Percentiles rank a stretch among this genome's conserved stretches.
Evolutionary conservation across 2,329 filamentous ascomycete species (phyloP).

Genomic region (Aspergillus viridinutans): DNA sequence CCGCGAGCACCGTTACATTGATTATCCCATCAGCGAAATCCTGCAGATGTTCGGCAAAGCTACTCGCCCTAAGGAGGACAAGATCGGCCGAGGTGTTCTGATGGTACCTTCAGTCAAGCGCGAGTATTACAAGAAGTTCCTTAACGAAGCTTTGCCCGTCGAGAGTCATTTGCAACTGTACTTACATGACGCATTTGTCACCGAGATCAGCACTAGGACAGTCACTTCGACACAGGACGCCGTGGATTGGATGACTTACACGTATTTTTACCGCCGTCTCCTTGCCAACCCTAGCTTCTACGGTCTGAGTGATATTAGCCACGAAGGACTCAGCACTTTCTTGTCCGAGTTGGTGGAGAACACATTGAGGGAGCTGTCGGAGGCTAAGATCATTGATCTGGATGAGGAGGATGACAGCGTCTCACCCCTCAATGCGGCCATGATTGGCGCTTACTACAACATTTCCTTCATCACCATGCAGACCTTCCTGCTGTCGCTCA

Average conservation of each 20-base stretch:
- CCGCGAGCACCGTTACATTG: constrained; percentile 91
- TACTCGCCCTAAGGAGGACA: constrained; percentile 71
- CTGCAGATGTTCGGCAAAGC: constrained; percentile 98
- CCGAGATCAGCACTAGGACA: constrained; percentile 93
- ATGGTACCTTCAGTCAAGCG: constrained; percentile 94
- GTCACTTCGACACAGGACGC: constrained; percentile 94
- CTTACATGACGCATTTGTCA: constrained; percentile 92
- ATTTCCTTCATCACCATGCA: constrained; percentile 99
- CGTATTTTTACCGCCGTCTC: constrained; percentile 93
- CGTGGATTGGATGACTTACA: constrained; percentile 97
- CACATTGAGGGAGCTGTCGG: constrained; percentile 81
- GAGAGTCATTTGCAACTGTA: constrained; percentile 91
- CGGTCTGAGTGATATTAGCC: constrained; percentile 78
- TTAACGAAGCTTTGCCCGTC: constrained; percentile 91
- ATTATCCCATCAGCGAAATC: constrained; percentile 90
- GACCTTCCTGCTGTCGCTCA: constrained; percentile 89
- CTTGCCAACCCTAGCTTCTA: constrained; percentile 97
- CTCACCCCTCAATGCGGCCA: constrained; percentile 86
- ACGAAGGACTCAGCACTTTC: constrained; percentile 90
- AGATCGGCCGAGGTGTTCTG: constrained; percentile 81
- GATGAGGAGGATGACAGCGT: constrained; percentile 92
- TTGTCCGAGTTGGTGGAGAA: constrained; percentile 92
- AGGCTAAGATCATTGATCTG: constrained; percentile 92
- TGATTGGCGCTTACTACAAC: constrained; percentile 99
- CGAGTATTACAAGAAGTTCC: constrained; percentile 98